A percentile compares a stretch with the other conserved stretches of the same genome.
Conservation (phyloP, 2,329 filamentous ascomycete genomes). For the Aspergillus brunneoviolaceus region DNA sequence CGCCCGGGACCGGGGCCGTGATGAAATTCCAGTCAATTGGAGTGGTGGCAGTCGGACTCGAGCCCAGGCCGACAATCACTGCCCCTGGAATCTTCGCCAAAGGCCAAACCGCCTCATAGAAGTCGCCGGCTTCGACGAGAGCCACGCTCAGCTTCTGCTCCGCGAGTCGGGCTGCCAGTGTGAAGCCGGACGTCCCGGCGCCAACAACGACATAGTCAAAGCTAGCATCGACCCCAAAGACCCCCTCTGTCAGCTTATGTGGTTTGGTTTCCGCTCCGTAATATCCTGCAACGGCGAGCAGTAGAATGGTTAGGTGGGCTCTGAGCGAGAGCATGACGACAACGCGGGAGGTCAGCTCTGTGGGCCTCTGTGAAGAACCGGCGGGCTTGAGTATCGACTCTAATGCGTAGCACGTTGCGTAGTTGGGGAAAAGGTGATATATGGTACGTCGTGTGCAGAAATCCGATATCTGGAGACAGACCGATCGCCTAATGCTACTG, state of each 20-base stretch:
- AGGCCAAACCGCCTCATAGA: conserved; percentile 56
- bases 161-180: conserved; percentile 53
- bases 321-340: not conserved
- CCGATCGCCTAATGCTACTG: too few species aligned
- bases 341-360: too few species aligned
- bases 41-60: conserved; percentile 33
- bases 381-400: too few species aligned
- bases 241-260: not conserved
- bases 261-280: not conserved
- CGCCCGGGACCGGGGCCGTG: conserved; percentile 49
- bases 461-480: too few species aligned
- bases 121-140: conserved; percentile 42
- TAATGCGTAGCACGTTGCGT: too few species aligned
- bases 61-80: conserved; percentile 24
- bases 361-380: too few species aligned
- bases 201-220: conserved; percentile 38
- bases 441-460: too few species aligned
- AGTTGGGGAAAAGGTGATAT: too few species aligned
- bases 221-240: conserved; percentile 13
- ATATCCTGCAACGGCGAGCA: too few species aligned
- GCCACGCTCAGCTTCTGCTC: conserved; percentile 46
- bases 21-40: conserved; percentile 52
- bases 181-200: conserved; percentile 40
- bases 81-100: conserved; percentile 48
- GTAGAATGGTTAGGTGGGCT: not conserved